Base-by-base conservation (phyloP, 2,329 filamentous ascomycete genomes). In the Penicillium rolfsii region DNA sequence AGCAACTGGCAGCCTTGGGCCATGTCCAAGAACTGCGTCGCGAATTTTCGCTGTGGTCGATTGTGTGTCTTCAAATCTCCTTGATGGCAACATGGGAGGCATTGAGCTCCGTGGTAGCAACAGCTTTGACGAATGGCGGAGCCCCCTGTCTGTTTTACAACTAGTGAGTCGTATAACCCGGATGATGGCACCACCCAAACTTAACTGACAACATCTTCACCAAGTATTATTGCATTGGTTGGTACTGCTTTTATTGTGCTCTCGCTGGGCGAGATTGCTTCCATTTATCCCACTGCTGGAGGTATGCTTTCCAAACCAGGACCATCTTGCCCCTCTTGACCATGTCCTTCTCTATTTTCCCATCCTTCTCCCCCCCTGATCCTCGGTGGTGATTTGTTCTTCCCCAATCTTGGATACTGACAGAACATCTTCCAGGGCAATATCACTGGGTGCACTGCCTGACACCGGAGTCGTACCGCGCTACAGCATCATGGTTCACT, bases 81-180 rank as follows among this genome's bases (percentile, higher is more conserved):
- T 70, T 84, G 48, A 83, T 83, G 81, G 81, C 77, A 40, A 83
- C 82, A 9, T 84, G 81, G 81, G 82, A 84, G 58, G 81, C 81
- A 0, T 67, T 83, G 3, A 78, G 79, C 0, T 78, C 77, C 1
- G 81, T 83, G 4, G 74, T 84, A 11, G 76, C 55, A 12, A 63
- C 65, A 74, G 81, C 80, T 1, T 63, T 83, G 33, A 73, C 74
- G 1, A 80, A 76, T 46, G 81, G 81, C 0, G 81, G 81, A 35
- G 78, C 81, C 8, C 60, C 65, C 14, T 67, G 65, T 50, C 45
- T 67, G 3, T 66, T 67, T 33, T 67, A 66, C 48, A 67, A 67
- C 60, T 67, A 67, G 65, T 67, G 22, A 45, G 65, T 57, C 14
- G 8, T 16, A 12, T 14, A 19, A 35, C 2, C n/a, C 4, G 8